A percentile compares a stretch with the other conserved stretches of the same genome.
These are phyloP conservation scores for Mrakia frigida DNA, from an alignment of 768 basidiomycete species.

Conservation along the genomic window DNA sequence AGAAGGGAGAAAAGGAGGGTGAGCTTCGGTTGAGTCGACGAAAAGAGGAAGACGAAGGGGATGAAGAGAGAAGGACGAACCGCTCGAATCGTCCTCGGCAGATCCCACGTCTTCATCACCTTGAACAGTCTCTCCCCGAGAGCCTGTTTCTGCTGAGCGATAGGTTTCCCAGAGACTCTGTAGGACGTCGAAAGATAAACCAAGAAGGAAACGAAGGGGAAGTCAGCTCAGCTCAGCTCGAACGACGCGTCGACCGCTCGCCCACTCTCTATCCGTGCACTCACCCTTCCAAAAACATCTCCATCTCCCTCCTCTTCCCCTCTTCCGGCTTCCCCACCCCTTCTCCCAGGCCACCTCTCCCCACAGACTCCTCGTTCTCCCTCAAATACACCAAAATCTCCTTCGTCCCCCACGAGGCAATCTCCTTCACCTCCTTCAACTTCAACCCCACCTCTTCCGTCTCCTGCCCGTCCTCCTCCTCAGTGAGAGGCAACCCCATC, in stretches of 20 bases:
- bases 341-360: not conserved
- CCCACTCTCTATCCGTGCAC: no score
- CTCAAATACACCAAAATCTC: slow-evolving; percentile 15
- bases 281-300: slow-evolving; percentile 14
- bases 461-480: not conserved
- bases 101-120: slow-evolving; percentile 13
- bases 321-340: not conserved
- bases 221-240: not conserved
- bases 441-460: not conserved
- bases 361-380: not conserved
- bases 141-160: slow-evolving; percentile 22
- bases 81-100: slow-evolving; percentile 14
- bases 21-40: not conserved
- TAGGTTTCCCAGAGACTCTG: slow-evolving; percentile 8
- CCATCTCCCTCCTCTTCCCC: slow-evolving; percentile 20
- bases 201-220: not conserved
- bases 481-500: not conserved
- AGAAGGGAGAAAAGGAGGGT: slow-evolving; percentile 17
- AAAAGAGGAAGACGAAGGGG: slow-evolving; percentile 33
- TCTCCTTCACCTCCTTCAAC: not conserved
- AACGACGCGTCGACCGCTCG: no score
- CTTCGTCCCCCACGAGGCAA: not conserved
- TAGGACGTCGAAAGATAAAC: not conserved
- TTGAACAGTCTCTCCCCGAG: slow-evolving; percentile 26
- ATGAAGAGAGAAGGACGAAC: slow-evolving; percentile 10